Percentiles rank a stretch among this genome's conserved stretches.
Conservation (phyloP, 2,329 filamentous ascomycete genomes). For the Orbilia brochopaga region DNA sequence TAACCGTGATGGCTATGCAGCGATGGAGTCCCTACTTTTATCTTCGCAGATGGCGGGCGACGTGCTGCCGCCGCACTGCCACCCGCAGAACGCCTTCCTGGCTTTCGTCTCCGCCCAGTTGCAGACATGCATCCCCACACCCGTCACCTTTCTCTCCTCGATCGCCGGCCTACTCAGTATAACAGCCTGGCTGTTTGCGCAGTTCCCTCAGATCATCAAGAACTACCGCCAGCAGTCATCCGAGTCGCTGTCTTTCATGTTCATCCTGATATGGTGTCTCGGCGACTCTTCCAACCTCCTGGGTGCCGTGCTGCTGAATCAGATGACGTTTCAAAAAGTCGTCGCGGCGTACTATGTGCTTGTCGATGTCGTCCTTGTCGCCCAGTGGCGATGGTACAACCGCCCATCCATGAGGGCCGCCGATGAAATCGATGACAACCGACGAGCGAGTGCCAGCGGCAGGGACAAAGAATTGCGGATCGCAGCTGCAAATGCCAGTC, state of each 20-base stretch:
- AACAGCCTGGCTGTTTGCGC: slow-evolving; percentile 71
- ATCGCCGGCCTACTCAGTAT: slow-evolving; percentile 68
- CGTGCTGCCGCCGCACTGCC: slow-evolving; percentile 64
- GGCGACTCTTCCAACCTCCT: slow-evolving; percentile 67
- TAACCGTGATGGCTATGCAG: not conserved
- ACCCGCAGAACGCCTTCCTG: slow-evolving; percentile 67
- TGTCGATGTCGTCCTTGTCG: slow-evolving; percentile 68
- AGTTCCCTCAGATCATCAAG: slow-evolving; percentile 73
- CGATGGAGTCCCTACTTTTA: slow-evolving; percentile 47
- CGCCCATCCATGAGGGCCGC: slow-evolving; percentile 52
- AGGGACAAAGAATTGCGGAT: slow-evolving; percentile 33
- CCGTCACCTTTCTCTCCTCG: slow-evolving; percentile 68
- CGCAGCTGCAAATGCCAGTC: not conserved
- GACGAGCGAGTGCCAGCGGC: slow-evolving; percentile 56
- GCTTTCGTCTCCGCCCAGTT: slow-evolving; percentile 66
- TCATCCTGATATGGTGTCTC: slow-evolving; percentile 70
- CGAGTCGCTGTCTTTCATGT: slow-evolving; percentile 69
- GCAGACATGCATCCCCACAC: slow-evolving; percentile 69
- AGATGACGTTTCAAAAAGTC: slow-evolving; percentile 71
- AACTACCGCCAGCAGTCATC: slow-evolving; percentile 70
- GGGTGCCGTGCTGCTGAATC: slow-evolving; percentile 68
- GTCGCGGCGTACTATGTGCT: slow-evolving; percentile 71
- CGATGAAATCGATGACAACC: slow-evolving; percentile 42
- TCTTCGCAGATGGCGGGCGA: slow-evolving; percentile 29
- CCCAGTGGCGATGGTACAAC: slow-evolving; percentile 71